Evolutionary conservation across 371 early-diverging fungal species (phyloP).

Genomic region (Mortierella sp.): DNA sequence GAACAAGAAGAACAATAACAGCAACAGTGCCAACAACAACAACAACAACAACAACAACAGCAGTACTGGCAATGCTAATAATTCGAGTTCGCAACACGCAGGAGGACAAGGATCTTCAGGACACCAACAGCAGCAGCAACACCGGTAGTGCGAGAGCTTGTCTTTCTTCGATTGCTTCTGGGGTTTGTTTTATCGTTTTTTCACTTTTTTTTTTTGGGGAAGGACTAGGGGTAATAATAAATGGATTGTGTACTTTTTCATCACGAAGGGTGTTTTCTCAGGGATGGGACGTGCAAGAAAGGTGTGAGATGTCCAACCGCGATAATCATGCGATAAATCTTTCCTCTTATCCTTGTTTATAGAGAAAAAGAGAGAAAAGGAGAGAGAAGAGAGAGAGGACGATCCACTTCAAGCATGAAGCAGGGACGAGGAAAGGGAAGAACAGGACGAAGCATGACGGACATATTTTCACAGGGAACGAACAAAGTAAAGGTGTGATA

Average conservation of each 20-base stretch:
- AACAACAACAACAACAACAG: background rate
- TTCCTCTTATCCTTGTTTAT: background rate
- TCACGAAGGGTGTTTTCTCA: background rate
- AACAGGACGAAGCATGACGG: background rate
- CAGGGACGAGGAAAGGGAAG: background rate
- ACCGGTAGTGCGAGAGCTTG: background rate
- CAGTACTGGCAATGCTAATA: background rate
- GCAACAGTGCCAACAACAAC: background rate
- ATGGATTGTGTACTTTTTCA: background rate
- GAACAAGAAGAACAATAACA: constrained; percentile 12
- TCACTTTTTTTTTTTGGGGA: background rate
- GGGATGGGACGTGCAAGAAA: background rate
- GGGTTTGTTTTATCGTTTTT: background rate
- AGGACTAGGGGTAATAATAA: background rate
- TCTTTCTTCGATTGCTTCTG: background rate
- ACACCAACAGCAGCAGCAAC: constrained; percentile 1
- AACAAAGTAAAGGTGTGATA: background rate
- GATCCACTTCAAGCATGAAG: background rate
- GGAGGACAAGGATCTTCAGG: background rate
- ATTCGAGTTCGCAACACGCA: constrained; percentile 8
- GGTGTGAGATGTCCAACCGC: background rate
- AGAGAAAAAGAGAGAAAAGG: background rate
- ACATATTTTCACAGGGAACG: background rate
- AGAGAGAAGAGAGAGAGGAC: background rate
- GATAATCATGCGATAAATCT: background rate